Evolutionary conservation across 2,329 filamentous ascomycete genomes (phyloP).

Genomic region (Trichoderma brevicompactum): DNA sequence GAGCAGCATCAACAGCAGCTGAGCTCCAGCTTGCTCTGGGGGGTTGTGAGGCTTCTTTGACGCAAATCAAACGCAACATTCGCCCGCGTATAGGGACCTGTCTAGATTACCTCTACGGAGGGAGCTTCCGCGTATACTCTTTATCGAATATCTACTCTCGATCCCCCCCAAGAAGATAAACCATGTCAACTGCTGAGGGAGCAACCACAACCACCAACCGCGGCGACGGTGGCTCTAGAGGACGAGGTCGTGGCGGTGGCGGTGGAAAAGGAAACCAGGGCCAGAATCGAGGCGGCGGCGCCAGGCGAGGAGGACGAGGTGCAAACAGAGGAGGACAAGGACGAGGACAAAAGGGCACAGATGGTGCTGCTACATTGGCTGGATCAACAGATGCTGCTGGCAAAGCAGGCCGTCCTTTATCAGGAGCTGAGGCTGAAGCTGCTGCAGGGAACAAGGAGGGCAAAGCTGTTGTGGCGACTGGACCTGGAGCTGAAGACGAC

Average conservation of each 20-base stretch:
- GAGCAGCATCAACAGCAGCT: too few relatives aligned
- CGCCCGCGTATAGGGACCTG: too few relatives aligned
- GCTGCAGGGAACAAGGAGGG: conserved; percentile 31
- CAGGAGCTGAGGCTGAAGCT: neutral
- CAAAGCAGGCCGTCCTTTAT: conserved; percentile 41
- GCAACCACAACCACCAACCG: conserved; percentile 31
- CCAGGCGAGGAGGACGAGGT: conserved; percentile 39
- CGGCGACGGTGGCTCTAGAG: conserved; percentile 43
- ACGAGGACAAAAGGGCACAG: conserved; percentile 32
- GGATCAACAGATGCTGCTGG: conserved; percentile 18
- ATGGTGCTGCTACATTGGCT: conserved; percentile 34
- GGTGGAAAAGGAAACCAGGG: conserved; percentile 45
- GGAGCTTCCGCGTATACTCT: neutral
- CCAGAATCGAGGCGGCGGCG: conserved; percentile 41
- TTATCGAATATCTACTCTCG: neutral
- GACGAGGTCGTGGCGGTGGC: conserved; percentile 51
- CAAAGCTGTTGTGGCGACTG: conserved; percentile 38
- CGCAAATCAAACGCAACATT: too few relatives aligned
- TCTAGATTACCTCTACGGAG: neutral
- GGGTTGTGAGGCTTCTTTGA: too few relatives aligned
- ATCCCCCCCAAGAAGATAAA: neutral
- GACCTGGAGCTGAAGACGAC: conserved; percentile 41
- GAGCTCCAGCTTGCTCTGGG: too few relatives aligned
- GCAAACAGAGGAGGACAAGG: conserved; percentile 43
- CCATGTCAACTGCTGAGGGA: conserved; percentile 21